Evolutionary conservation across 2,329 filamentous ascomycete species (phyloP).

Genomic region (Penicillium decumbens): DNA sequence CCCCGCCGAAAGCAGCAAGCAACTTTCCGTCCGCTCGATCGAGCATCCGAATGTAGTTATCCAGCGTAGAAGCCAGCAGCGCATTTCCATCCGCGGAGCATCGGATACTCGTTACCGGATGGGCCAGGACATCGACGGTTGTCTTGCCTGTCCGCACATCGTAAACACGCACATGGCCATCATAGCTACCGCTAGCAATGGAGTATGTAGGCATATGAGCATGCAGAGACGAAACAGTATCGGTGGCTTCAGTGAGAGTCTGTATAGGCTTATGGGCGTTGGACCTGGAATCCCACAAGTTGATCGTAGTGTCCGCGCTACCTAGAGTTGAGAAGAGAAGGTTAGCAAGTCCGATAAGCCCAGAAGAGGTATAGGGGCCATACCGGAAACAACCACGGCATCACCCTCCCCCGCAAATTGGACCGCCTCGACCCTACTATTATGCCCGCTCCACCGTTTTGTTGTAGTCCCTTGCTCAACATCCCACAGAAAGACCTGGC

Average conservation of each 20-base stretch:
- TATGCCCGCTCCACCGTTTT: conserved; percentile 68
- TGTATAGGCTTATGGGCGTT: conserved; percentile 42
- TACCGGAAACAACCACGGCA: conserved; percentile 62
- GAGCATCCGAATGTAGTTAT: conserved; percentile 73
- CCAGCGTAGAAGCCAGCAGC: conserved; percentile 68
- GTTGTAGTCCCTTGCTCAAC: conserved; percentile 74
- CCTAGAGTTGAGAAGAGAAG: conserved; percentile 21
- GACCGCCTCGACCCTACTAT: conserved; percentile 70
- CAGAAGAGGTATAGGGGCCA: neutral
- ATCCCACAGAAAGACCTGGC: conserved; percentile 90
- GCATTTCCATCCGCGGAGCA: conserved; percentile 69
- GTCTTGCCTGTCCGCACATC: conserved; percentile 72
- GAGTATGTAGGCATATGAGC: conserved; percentile 38
- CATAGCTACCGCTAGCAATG: conserved; percentile 73
- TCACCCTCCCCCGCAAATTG: conserved; percentile 73
- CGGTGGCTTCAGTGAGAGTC: conserved; percentile 38
- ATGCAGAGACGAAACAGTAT: conserved; percentile 41
- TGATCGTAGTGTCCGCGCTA: conserved; percentile 43
- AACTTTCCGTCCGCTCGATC: conserved; percentile 70
- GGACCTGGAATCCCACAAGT: conserved; percentile 42
- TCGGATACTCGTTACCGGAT: conserved; percentile 68
- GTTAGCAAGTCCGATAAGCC: conserved; percentile 1
- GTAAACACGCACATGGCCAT: conserved; percentile 75
- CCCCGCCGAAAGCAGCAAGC: conserved; percentile 64
- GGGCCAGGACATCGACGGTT: conserved; percentile 63